Conservation (phyloP, 23 red algal species). For the Gracilaria vermiculophylla region DNA sequence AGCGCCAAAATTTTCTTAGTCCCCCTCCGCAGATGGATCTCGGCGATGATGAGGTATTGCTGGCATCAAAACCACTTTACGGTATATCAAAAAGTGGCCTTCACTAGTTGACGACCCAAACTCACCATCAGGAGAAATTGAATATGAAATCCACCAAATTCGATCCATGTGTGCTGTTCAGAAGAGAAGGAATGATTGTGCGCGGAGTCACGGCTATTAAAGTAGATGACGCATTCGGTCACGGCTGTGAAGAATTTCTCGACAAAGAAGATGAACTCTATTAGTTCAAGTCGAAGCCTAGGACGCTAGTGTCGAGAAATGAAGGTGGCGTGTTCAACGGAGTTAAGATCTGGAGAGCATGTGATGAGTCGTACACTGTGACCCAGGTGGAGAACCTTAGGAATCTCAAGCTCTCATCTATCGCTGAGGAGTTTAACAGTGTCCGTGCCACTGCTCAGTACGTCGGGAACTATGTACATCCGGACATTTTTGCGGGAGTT, state of each 20-base stretch:
- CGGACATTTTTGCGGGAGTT: slow-evolving; percentile 8
- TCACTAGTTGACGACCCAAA: slow-evolving; percentile 12
- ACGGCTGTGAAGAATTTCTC: background rate
- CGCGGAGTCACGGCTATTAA: background rate
- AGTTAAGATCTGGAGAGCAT: background rate
- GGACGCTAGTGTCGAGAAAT: background rate
- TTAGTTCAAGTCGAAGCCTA: background rate
- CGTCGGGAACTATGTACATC: slow-evolving; percentile 13
- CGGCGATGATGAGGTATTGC: background rate
- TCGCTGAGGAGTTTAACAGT: slow-evolving; percentile 5
- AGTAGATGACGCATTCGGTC: background rate
- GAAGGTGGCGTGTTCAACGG: background rate
- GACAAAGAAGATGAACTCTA: background rate
- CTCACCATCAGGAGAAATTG: background rate
- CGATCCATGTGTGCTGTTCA: background rate
- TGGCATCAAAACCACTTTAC: slow-evolving; percentile 9
- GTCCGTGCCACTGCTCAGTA: slow-evolving; percentile 4
- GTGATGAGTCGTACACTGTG: background rate
- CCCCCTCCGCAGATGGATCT: background rate
- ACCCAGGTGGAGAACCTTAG: background rate
- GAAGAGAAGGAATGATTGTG: background rate
- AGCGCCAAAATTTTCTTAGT: background rate
- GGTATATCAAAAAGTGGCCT: background rate
- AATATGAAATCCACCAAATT: background rate
- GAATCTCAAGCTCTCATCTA: background rate